Conservation (phyloP, 208 protist species). For the Trypanosoma boissoni region DNA sequence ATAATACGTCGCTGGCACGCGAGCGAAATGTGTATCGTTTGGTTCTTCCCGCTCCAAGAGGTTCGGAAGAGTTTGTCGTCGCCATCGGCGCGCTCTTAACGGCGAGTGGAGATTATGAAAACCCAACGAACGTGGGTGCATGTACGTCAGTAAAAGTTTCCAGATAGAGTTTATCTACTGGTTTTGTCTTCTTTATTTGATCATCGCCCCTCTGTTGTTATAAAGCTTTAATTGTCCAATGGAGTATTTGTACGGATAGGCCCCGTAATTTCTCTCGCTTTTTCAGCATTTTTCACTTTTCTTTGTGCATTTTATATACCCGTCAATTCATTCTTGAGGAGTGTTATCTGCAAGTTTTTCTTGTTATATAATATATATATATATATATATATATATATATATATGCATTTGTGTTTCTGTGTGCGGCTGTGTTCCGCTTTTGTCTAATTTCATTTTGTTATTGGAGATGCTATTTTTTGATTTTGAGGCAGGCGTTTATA, state of each 20-base stretch:
- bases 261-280: no score
- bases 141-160: constrained; percentile 1
- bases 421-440: constrained; percentile 17
- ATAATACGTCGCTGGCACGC: constrained; percentile 20
- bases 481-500: no score
- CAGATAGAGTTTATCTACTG: no score
- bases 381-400: constrained; percentile 8
- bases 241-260: no score
- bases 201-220: constrained; percentile 4
- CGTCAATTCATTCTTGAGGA: no score
- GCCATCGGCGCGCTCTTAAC: constrained; percentile 43
- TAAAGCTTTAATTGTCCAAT: no score
- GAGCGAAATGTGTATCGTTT: constrained; percentile 36
- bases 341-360: no score
- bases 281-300: no score
- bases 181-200: neutral
- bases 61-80: constrained; percentile 29
- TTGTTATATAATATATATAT: constrained; percentile 15
- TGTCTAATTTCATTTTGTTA: constrained; percentile 28
- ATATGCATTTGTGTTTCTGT: constrained; percentile 14
- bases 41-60: constrained; percentile 24
- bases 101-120: constrained; percentile 17
- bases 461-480: no score
- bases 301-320: no score
- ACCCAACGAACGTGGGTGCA: neutral